Base-by-base conservation (phyloP, 1,284 basidiomycete species). In the Trametes pubescens region DNA sequence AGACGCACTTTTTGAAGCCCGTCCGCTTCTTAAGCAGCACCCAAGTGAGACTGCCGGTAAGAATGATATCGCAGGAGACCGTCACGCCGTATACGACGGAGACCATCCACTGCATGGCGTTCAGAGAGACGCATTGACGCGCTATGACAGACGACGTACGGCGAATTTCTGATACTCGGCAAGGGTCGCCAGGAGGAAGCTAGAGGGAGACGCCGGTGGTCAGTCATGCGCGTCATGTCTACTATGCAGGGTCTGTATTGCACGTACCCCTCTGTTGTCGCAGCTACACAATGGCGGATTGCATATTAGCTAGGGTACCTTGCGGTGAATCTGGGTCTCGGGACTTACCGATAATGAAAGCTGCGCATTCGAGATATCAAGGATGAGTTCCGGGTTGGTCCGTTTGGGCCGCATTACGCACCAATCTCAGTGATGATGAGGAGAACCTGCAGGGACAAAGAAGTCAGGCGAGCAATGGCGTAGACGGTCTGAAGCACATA, bases 11-110 rank as follows among this genome's bases (percentile, higher is more conserved):
- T 8, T 44, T 54, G 38, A 54, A 54, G 5, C 52, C 52, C 13
- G 52, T 54, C 4, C 52, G 38, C 37, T 44, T 54, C 52, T 54
- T 26, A 1, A 43, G 18, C 7, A 54, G 38, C 11, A 54, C 21
- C 37, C 52, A 43, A 2, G 35, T 54, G 40, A 54, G 52, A n/a
- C 38, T 54, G 18, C 52, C 52, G 13, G 52, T 44, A 8, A 54
- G 52, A 5, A 54, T 6, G 16, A 54, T 32, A 18, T 54, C 52
- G 26, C 24, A 29, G 16, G 21, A 29, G 2, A 43, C 38, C 4
- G 52, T 44, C 37, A 54, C 22, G 40, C 52, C 52, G 26, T 43
- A 54, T 22, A 54, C 52, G 16, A 44, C 40, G 6, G 52, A 54
- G 22, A 54, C 40, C 6, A 54, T 38, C 52, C 52, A 54, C 52